Evolutionary conservation across 345 rosid genomes (phyloP).

Genomic region (Moringa oleifera): DNA sequence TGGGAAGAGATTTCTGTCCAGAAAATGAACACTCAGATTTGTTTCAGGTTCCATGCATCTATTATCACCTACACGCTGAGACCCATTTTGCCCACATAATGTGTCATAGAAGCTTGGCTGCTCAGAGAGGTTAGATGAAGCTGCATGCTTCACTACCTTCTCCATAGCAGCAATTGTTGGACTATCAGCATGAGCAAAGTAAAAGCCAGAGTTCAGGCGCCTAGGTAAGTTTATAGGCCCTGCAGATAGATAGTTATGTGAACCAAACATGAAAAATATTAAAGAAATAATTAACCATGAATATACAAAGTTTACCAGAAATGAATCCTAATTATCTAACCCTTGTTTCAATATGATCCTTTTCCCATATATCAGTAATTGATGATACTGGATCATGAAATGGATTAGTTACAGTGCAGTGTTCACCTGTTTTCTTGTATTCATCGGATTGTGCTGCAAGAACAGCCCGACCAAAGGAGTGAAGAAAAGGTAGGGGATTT

Average conservation of each 20-base stretch:
- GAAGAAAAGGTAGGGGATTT: constrained; percentile 67
- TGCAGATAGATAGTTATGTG: constrained; percentile 17
- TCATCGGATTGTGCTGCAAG: constrained; percentile 86
- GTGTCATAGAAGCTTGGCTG: constrained; percentile 95
- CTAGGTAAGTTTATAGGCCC: constrained; percentile 84
- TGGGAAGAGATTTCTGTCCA: constrained; percentile 79
- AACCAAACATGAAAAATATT: not conserved
- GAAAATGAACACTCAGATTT: constrained; percentile 59
- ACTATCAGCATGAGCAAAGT: constrained; percentile 58
- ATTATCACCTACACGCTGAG: constrained; percentile 45
- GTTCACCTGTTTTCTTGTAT: constrained; percentile 63
- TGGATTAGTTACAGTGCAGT: not conserved
- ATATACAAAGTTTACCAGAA: no score
- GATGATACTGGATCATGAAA: constrained; percentile 2
- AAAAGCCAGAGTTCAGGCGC: constrained; percentile 88
- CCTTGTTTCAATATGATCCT: not conserved
- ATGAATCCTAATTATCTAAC: not conserved
- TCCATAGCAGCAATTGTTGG: constrained; percentile 67
- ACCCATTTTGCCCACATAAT: constrained; percentile 83
- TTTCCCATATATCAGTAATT: not conserved
- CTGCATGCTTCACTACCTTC: constrained; percentile 89
- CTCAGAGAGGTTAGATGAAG: constrained; percentile 67
- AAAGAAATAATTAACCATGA: no score
- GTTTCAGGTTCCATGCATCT: constrained; percentile 66
- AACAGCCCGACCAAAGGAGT: constrained; percentile 63